phyloP scores from a whole-genome alignment of 1,284 basidiomycete genomes.

The Ustilago nuda region DNA sequence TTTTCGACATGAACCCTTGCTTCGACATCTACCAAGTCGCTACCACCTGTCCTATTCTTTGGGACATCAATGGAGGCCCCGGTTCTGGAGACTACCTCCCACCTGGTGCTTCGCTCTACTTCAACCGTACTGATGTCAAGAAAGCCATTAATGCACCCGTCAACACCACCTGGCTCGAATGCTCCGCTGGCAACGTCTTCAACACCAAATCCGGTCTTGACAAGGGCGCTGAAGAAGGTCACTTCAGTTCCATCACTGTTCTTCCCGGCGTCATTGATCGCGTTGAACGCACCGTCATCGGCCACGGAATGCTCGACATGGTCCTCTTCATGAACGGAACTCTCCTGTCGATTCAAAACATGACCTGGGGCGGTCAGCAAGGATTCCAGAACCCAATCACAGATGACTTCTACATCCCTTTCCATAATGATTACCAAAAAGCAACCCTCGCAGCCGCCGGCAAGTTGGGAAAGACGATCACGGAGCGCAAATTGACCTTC shows the following conservation, averaged over 20 bases:
- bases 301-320: conserved; percentile 61
- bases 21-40: conserved; percentile 49
- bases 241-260: conserved; percentile 35
- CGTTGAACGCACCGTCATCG: conserved; percentile 53
- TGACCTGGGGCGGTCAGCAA: conserved; percentile 64
- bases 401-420: conserved; percentile 42
- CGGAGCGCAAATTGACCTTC: conserved; percentile 63
- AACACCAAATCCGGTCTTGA: conserved; percentile 35
- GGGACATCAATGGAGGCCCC: conserved; percentile 37
- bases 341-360: conserved; percentile 62
- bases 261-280: conserved; percentile 58
- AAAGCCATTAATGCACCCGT: conserved; percentile 57
- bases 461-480: conserved; percentile 40
- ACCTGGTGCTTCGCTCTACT: conserved; percentile 28
- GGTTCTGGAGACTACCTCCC: conserved; percentile 31
- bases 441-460: conserved; percentile 32
- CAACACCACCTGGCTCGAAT: conserved; percentile 48
- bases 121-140: conserved; percentile 58
- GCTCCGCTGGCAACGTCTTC: conserved; percentile 47
- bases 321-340: conserved; percentile 60
- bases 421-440: conserved; percentile 27
- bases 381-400: conserved; percentile 61
- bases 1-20: conserved; percentile 52
- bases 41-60: conserved; percentile 38
- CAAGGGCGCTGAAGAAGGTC: conserved; percentile 19